Conservation (phyloP, 805 yeast genomes). For the Phaffomyces thermotolerans region DNA sequence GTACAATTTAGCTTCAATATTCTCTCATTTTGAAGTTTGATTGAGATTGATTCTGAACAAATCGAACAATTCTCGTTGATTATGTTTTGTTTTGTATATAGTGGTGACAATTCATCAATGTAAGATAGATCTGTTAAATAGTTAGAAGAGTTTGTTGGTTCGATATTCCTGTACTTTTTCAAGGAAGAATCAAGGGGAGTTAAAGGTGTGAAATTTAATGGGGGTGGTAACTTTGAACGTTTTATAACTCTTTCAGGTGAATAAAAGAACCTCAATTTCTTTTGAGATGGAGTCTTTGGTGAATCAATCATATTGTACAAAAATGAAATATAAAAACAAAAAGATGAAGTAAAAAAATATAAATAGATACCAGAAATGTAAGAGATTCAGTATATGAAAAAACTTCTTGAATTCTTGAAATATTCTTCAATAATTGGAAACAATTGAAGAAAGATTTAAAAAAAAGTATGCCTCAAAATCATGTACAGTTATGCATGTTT, state of each 20-base stretch:
- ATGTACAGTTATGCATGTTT: too few relatives aligned
- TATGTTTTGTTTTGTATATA: slow-evolving; percentile 12
- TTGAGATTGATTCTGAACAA: slow-evolving; percentile 37
- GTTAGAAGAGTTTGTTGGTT: not conserved
- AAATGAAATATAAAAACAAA: not conserved
- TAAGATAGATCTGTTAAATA: not conserved
- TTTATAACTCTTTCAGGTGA: not conserved
- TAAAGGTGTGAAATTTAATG: not conserved
- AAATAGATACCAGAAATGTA: too few relatives aligned
- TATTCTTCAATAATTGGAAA: too few relatives aligned
- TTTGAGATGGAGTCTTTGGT: not conserved
- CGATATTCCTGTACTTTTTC: not conserved
- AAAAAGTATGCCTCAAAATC: too few relatives aligned
- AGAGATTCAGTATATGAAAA: too few relatives aligned
- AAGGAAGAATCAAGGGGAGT: not conserved
- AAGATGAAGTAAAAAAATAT: too few relatives aligned
- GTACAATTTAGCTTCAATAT: slow-evolving; percentile 34
- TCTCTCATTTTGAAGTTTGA: slow-evolving; percentile 36
- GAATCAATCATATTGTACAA: not conserved
- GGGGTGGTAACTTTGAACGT: not conserved
- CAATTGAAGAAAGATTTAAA: too few relatives aligned
- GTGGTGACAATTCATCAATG: slow-evolving; percentile 4
- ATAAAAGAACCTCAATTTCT: not conserved
- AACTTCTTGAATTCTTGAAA: too few relatives aligned
- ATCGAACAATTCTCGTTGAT: slow-evolving; percentile 31